phyloP scores from a whole-genome alignment of 2,329 filamentous ascomycete species.

The Fusarium transvaalense region DNA sequence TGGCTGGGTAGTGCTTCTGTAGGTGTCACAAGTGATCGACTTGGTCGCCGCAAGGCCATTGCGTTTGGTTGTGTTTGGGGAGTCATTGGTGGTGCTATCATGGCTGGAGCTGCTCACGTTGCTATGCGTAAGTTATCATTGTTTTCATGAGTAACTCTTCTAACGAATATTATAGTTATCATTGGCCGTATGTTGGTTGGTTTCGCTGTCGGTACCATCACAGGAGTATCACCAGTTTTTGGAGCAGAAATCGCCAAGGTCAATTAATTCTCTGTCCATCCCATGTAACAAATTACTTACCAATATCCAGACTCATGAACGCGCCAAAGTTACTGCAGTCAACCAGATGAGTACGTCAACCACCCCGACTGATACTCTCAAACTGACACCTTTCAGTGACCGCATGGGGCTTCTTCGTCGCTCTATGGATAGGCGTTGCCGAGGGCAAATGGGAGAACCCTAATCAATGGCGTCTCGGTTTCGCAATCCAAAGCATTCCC shows the following conservation, averaged over 20 bases:
- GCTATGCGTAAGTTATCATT: constrained; percentile 52
- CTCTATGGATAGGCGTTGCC: constrained; percentile 56
- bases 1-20: constrained; percentile 58
- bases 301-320: constrained; percentile 50
- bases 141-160: rapidly evolving
- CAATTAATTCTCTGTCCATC: neutral
- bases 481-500: constrained; percentile 54
- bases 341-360: constrained; percentile 56
- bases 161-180: constrained; percentile 48
- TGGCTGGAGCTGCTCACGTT: constrained; percentile 58
- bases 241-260: constrained; percentile 59
- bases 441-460: constrained; percentile 55
- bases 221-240: constrained; percentile 57
- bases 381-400: constrained; percentile 48
- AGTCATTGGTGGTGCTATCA: constrained; percentile 55
- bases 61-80: constrained; percentile 58
- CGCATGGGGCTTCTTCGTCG: constrained; percentile 58
- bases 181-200: constrained; percentile 55
- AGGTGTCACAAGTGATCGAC: constrained; percentile 54
- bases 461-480: constrained; percentile 57
- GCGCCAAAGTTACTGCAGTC: constrained; percentile 56
- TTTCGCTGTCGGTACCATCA: constrained; percentile 57
- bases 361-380: rapidly evolving
- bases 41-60: constrained; percentile 56
- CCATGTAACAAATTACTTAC: neutral